Evolutionary conservation across 257 asterid species (phyloP).

Genomic region (Solanum raphanifolium): DNA sequence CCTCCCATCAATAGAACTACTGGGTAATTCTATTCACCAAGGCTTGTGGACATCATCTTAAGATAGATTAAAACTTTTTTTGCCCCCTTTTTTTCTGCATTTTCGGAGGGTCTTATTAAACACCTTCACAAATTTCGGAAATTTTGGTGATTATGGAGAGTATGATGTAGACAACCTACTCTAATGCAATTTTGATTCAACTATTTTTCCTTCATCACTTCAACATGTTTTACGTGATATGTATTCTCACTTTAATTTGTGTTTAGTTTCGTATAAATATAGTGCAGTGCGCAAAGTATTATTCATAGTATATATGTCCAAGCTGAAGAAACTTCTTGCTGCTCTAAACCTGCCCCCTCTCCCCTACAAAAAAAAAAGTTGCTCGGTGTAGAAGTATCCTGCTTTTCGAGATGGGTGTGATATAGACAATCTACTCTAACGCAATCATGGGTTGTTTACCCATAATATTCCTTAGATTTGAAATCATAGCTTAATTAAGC

Average conservation of each 20-base stretch:
- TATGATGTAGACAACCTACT: not conserved
- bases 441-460: not conserved
- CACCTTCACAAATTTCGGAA: not conserved
- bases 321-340: not conserved
- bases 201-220: not conserved
- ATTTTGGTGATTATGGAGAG: not conserved
- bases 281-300: not conserved
- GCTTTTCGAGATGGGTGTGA: not conserved
- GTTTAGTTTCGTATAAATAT: not conserved
- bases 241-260: not conserved
- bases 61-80: not conserved
- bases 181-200: not conserved
- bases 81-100: not conserved
- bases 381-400: not conserved
- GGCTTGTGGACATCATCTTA: not conserved
- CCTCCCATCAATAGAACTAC: not conserved
- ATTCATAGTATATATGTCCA: not conserved
- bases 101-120: not conserved
- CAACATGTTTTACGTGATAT: not conserved
- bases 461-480: not conserved
- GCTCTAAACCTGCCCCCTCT: not conserved
- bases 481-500: not conserved
- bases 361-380: not conserved
- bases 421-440: not conserved
- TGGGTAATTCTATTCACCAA: not conserved